Base-by-base conservation (phyloP, 768 basidiomycete species). In the Pleurotus tuoliensis region DNA sequence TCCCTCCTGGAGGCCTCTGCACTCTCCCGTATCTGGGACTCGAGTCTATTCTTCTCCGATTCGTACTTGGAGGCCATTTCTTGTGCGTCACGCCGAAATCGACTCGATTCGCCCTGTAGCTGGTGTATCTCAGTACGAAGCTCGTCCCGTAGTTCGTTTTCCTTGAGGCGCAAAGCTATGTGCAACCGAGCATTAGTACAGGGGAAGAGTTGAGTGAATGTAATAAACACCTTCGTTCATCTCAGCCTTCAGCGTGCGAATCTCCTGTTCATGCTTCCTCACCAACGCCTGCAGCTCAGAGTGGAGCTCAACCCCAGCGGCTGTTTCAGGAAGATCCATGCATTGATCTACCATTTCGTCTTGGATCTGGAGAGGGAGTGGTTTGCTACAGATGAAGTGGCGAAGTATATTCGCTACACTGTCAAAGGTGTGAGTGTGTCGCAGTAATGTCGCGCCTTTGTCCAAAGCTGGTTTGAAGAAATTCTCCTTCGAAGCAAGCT, bases 261-360 rank as follows among this genome's bases (percentile, higher is more conserved):
- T 66, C 61, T 86, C 83, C 16, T 75, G 68, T 39, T 75, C 68
- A 59, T 81, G 78, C 38, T 73, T 70, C 53, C 73, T 63, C 22
- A 75, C 71, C 66, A 80, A 77, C 57, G 75, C 76, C 57, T 73
- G 71, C 3, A 82, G 63, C 34, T 82, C 82, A 15, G 74, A 72
- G 53, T 73, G 73, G 20, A 86, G 71, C 62, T 82, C 83, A 15
- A 67, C 71, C 1, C 82, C 82, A 1, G 83, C 84, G 6, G 71
- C 68, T 2, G 85, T 85, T 48, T 84, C 70, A 1, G 75, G 69
- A 12, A 84, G 73, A 39, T 76, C 70, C 50, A 75, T 75, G 34
- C 69, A 71, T 59, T 79, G 68, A 55, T 77, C 76, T 3, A 84
- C 79, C 12, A 84, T 68, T 63, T 87, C 83, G 24, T 71, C 67